Evolutionary conservation across 2,329 filamentous ascomycete genomes (phyloP), one percentile per base, ranked within the genome.

Genomic region (Aspergillus ruber): DNA sequence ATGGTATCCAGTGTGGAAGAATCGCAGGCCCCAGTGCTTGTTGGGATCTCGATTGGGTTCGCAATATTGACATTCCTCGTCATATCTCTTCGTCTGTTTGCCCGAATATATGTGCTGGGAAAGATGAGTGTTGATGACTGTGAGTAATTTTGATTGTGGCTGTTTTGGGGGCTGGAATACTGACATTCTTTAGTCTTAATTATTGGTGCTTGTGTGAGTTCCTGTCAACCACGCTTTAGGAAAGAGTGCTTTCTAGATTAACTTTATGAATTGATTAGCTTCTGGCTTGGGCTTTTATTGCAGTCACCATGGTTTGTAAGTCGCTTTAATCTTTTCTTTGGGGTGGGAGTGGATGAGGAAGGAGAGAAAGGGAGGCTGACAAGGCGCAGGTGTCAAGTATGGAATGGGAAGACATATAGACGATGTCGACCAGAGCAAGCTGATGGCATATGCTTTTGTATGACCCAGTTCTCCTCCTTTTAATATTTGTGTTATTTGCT

Each of bases 1-100:
- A 58, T 62, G 54, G 44, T 20, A 12, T 18, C 27, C 3, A 55
- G 43, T 27, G 29, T 43, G 35, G 21, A 58, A 43, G 61, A 64
- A n/a, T 60, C 64, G 10, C 63, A 66, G 38, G 66, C 65, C 8
- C 65, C 64, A 12, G 56, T 59, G 7, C 64, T 71, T 27, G 50
- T 56, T 18, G 63, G 62, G 17, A 57, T 72, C 39, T 56, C 61
- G 23, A 57, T 72, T 43, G 56, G 62, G 12, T 73, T 73, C 52
- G 66, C 67, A 6, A 50, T 65, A 10, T 48, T 72, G 6, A 69
- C 69, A 6, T 60, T 65, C 20, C 41, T 73, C 18, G 64, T 70
- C 13, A 55, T 74, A 21, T 44, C 45, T 25, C 55, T 73, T 25
- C 60, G 71, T 17, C 50, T 73, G 7, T 73, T 68, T 53, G 63